phyloP scores from a whole-genome alignment of 2,329 filamentous ascomycete genomes.

The Pyricularia sp. region DNA sequence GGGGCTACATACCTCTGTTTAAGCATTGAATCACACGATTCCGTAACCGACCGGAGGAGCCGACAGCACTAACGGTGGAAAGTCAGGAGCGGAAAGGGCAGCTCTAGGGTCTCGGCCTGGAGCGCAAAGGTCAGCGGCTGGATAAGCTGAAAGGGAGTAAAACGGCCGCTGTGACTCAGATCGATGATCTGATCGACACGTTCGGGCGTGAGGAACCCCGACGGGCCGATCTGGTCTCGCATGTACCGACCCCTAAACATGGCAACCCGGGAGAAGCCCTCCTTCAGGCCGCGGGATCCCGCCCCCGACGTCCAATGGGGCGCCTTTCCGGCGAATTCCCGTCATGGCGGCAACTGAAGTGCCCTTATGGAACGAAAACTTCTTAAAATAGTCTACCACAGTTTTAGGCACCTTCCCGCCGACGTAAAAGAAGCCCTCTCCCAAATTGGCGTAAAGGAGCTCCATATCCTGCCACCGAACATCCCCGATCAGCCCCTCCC shows the following conservation, averaged over 20 bases:
- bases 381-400: constrained; percentile 23
- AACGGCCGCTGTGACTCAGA: constrained; percentile 11
- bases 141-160: constrained; percentile 19
- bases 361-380: constrained; percentile 28
- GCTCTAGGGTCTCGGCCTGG: constrained; percentile 24
- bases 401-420: constrained; percentile 24
- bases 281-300: constrained; percentile 20
- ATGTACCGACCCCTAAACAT: constrained; percentile 27
- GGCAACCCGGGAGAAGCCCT: constrained; percentile 19
- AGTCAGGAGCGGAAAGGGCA: constrained; percentile 28
- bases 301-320: constrained; percentile 14
- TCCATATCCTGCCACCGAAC: constrained; percentile 31
- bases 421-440: constrained; percentile 23
- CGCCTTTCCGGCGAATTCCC: constrained; percentile 9
- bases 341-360: constrained; percentile 15
- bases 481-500: constrained; percentile 17
- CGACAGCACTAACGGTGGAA: constrained; percentile 31
- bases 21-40: constrained; percentile 21
- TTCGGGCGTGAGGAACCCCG: constrained; percentile 3
- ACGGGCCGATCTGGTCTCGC: not conserved
- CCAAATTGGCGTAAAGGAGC: constrained; percentile 16
- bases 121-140: constrained; percentile 21
- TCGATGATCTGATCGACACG: constrained; percentile 24
- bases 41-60: constrained; percentile 22
- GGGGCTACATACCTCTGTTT: constrained; percentile 20